Percentiles rank a stretch among this genome's conserved stretches.
These are phyloP conservation scores for Thuidium tamariscinum DNA, from an alignment of 225 moss, liverwort and hornwort genomes.

Conservation along the genomic window DNA sequence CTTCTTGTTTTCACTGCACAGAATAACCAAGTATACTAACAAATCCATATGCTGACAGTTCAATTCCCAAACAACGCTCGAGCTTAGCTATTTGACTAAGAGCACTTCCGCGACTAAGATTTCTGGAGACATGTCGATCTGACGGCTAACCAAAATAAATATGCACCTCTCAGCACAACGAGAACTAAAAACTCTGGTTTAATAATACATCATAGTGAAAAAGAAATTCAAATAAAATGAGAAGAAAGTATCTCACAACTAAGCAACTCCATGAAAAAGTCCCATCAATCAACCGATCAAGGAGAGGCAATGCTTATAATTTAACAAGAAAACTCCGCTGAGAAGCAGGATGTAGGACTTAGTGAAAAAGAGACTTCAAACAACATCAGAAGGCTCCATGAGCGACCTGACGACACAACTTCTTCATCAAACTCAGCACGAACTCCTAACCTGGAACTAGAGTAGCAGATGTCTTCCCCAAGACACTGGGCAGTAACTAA, in stretches of 20 bases:
- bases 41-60: not conserved
- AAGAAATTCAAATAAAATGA: not conserved
- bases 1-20: conserved; percentile 64
- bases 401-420: not conserved
- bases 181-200: not conserved
- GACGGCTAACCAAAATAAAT: not conserved
- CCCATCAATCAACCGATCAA: not conserved
- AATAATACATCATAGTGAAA: not conserved
- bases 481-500: not conserved
- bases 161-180: not conserved
- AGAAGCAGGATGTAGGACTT: not conserved
- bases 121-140: not conserved
- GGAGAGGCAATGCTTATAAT: not conserved
- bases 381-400: not conserved
- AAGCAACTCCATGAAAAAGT: not conserved
- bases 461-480: not conserved
- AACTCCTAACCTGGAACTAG: not conserved
- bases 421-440: not conserved
- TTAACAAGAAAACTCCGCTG: no score
- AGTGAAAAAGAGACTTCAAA: not conserved
- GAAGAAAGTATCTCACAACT: not conserved
- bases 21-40: not conserved
- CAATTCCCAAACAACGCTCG: not conserved
- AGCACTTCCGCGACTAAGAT: not conserved
- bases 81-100: not conserved